A percentile compares a stretch with the other conserved stretches of the same genome.
Conservation (phyloP, 371 early-diverging fungal species). For the Nematocida minor region DNA sequence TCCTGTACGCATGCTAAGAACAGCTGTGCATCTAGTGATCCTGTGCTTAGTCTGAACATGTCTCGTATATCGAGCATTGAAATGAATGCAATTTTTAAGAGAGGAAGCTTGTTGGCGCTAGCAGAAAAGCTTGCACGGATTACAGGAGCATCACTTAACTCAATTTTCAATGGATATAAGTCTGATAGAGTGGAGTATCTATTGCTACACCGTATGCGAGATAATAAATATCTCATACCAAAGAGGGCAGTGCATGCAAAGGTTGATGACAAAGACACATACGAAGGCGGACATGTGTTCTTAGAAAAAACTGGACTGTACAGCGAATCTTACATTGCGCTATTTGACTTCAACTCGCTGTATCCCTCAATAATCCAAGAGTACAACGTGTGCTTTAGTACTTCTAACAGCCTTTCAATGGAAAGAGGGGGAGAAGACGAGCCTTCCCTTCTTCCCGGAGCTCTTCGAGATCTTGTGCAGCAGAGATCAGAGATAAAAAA, state of each 20-base stretch:
- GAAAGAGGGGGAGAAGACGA: neutral
- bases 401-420: conserved; percentile 58
- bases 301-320: conserved; percentile 94
- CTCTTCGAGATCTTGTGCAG: conserved; percentile 79
- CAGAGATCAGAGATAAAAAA: conserved; percentile 79
- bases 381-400: conserved; percentile 97
- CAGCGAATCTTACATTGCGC: conserved; percentile 73
- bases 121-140: conserved; percentile 61
- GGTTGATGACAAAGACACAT: conserved; percentile 75
- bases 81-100: conserved; percentile 48
- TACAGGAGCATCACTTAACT: conserved; percentile 61
- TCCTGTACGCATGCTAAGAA: neutral
- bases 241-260: conserved; percentile 57
- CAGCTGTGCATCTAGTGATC: neutral
- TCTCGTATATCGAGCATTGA: neutral
- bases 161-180: conserved; percentile 79
- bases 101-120: conserved; percentile 54
- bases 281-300: conserved; percentile 91
- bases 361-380: conserved; percentile 99
- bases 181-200: conserved; percentile 95
- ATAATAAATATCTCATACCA: conserved; percentile 56
- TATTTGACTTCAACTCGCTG: conserved; percentile 97
- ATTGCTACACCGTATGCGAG: conserved; percentile 84
- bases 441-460: conserved; percentile 72
- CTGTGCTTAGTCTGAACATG: neutral